Evolutionary conservation across 139 green algal species (phyloP), one percentile per base, ranked within the genome.

Genomic region (Penium margaritaceum): DNA sequence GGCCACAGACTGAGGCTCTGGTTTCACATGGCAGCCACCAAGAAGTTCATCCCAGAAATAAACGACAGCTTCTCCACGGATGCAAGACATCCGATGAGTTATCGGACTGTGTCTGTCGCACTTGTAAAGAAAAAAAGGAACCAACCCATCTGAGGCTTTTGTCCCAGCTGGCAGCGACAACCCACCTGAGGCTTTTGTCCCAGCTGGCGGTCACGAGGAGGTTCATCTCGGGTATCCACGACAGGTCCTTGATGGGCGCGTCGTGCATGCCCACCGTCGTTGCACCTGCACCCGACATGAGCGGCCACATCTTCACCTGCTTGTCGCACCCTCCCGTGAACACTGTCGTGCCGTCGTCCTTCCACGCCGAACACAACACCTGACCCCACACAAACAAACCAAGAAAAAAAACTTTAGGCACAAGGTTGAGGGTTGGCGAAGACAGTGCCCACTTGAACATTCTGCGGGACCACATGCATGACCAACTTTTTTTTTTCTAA

Each of bases 221-320:
- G 67, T 90, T 94, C 74, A 92, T 89, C 62, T 93, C 82, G 4
- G 74, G 76, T 1, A 95, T 81, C 67, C 83, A 93, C 44, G 83
- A 83, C 57, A 86, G 79, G 43, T 90, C 79, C 29, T 81, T 81
- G 24, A 98, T 85, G 1, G 93, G 90, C 1, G 81, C 89, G 63
- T 94, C 90, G 76, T 98, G 93, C 75, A 86, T 67, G 29, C 86
- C 94, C 12, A 98, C 89, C n/a, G 57, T 67, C 53, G 86, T 78
- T 65, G 90, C 76, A 17, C 66, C 67, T 68, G 91, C 86, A 72
- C 95, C 93, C 37, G 88, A 92, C 17, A 81, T 83, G 29, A 98
- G 82, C 73, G 91, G 88, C 94, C 94, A 98, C 70, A 96, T 88
- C 75, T 94, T 92, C 2, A 89, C 94, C 19, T 86, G 84, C 55